Percentiles rank a stretch among this genome's conserved stretches.
phyloP scores from a whole-genome alignment of 805 yeast species.

The Ogataea wickerhamii region DNA sequence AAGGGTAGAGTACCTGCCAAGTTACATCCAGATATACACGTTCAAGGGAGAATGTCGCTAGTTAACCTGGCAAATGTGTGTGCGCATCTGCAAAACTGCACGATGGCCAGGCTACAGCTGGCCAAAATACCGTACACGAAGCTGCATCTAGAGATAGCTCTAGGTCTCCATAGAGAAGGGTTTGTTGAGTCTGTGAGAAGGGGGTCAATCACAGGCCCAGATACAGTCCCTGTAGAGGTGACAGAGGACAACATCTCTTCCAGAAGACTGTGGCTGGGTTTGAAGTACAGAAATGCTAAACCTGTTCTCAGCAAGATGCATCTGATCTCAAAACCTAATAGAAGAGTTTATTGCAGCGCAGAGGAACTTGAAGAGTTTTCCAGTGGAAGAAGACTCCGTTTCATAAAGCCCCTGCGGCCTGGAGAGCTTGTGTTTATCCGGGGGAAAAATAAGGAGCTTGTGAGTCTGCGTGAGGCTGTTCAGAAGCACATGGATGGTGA shows the following conservation, averaged over 20 bases:
- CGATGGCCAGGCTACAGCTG: conserved; percentile 65
- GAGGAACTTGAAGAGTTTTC: conserved; percentile 71
- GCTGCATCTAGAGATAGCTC: conserved; percentile 76
- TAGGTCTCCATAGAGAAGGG: conserved; percentile 87
- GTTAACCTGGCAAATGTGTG: conserved; percentile 81
- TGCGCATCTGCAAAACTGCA: conserved; percentile 85
- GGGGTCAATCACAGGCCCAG: conserved; percentile 86
- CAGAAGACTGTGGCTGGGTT: conserved; percentile 86
- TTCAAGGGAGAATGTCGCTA: conserved; percentile 65
- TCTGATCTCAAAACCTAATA: conserved; percentile 80
- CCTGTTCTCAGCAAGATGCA: conserved; percentile 73
- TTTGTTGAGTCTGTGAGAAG: conserved; percentile 78
- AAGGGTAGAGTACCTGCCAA: too few species aligned
- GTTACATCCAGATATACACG: too few species aligned
- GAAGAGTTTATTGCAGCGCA: conserved; percentile 60
- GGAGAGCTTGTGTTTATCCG: conserved; percentile 81
- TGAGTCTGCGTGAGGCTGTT: conserved; percentile 83
- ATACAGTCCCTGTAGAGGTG: conserved; percentile 63
- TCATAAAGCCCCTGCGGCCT: conserved; percentile 77
- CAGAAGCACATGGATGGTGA: conserved; percentile 68
- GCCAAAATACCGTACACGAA: conserved; percentile 83
- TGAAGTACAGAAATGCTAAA: conserved; percentile 78
- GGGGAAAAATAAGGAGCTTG: conserved; percentile 47
- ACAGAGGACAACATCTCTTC: conserved; percentile 85
- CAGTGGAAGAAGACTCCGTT: conserved; percentile 69